These are phyloP conservation scores for Alternaria arbusti DNA, from an alignment of 2,329 filamentous ascomycete genomes.

Conservation along the genomic window DNA sequence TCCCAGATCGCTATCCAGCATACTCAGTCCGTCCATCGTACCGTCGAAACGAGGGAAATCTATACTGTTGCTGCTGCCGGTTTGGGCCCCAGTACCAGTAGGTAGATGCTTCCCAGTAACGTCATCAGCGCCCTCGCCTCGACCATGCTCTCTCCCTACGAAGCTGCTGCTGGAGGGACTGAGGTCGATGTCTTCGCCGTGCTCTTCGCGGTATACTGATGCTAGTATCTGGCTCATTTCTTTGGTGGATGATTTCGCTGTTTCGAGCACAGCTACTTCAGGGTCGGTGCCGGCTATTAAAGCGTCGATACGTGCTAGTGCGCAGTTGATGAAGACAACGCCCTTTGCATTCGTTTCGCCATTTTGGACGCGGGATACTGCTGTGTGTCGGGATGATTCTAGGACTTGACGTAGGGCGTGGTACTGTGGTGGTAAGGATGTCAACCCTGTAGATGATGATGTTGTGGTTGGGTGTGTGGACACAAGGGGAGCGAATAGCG, in stretches of 20 bases:
- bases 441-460: neutral
- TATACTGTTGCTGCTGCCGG: neutral
- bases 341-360: slow-evolving; percentile 39
- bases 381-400: slow-evolving; percentile 8
- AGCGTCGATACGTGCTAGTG: slow-evolving; percentile 34
- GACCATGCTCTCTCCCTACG: slow-evolving; percentile 11
- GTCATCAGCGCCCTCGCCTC: slow-evolving; percentile 19
- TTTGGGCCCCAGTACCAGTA: neutral
- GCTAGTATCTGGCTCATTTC: slow-evolving; percentile 22
- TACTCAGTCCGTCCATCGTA: neutral
- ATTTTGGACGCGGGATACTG: slow-evolving; percentile 21
- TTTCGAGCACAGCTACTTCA: slow-evolving; percentile 23
- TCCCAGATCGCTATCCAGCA: neutral
- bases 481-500: neutral
- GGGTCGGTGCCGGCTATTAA: slow-evolving; percentile 19
- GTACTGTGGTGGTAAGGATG: slow-evolving; percentile 16
- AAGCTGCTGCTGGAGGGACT: neutral
- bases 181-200: slow-evolving; percentile 30
- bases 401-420: slow-evolving; percentile 19
- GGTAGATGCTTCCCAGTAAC: neutral
- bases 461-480: neutral
- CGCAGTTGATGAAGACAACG: slow-evolving; percentile 23
- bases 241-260: slow-evolving; percentile 22
- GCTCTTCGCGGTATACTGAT: slow-evolving; percentile 25
- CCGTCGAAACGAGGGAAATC: neutral